phyloP scores from a whole-genome alignment of 176 grass and related monocot genomes.

The Panicum miliaceum region DNA sequence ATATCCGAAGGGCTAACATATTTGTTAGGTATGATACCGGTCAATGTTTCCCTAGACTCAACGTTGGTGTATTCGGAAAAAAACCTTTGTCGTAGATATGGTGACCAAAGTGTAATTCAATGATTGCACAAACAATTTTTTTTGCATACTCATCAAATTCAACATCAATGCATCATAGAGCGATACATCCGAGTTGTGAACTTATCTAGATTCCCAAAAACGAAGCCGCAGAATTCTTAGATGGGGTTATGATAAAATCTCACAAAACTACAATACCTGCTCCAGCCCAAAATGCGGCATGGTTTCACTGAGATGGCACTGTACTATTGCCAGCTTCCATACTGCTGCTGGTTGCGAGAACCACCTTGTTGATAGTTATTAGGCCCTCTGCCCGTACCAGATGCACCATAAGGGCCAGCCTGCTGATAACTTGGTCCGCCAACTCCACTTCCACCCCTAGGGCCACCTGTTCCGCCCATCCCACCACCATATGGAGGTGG shows the following conservation, averaged over 20 bases:
- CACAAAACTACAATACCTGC: neutral
- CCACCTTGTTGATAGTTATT: constrained; percentile 58
- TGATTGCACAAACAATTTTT: neutral
- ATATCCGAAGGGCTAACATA: neutral
- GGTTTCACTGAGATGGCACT: neutral
- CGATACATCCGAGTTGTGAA: neutral
- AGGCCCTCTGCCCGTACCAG: constrained; percentile 60
- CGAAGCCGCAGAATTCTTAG: neutral
- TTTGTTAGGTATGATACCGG: neutral
- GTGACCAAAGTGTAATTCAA: neutral
- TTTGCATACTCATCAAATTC: neutral
- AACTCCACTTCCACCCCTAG: constrained; percentile 38
- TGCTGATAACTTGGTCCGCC: constrained; percentile 59
- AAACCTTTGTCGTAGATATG: no score
- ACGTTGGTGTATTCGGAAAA: no score
- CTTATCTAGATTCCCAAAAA: neutral
- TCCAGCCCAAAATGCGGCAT: neutral
- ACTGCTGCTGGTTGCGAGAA: constrained; percentile 69
- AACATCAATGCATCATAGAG: neutral
- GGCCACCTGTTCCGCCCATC: constrained; percentile 55
- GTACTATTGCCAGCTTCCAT: constrained; percentile 69
- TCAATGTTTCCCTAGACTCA: neutral
- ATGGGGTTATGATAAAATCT: neutral
- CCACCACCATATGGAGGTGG: constrained; percentile 62
- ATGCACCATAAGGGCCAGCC: constrained; percentile 53